Conservation (phyloP, 805 yeast species). For the Teunomyces barrocoloradensis region DNA sequence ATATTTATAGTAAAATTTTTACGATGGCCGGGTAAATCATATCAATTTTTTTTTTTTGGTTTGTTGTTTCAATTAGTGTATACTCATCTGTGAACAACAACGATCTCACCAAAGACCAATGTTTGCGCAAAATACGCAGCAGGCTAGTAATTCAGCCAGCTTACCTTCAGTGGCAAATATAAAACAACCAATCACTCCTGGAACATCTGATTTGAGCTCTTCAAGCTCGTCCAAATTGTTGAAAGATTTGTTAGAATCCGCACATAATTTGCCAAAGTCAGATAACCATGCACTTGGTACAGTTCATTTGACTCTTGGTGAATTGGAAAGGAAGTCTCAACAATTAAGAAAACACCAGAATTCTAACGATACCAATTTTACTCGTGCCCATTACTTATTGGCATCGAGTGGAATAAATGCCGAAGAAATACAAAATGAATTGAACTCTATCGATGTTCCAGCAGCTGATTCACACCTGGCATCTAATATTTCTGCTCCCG, state of each 20-base stretch:
- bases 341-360: slow-evolving; percentile 45
- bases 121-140: not conserved
- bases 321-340: slow-evolving; percentile 67
- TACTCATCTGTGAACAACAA: not conserved
- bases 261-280: slow-evolving; percentile 67
- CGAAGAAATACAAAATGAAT: slow-evolving; percentile 16
- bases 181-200: not conserved
- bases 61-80: not conserved
- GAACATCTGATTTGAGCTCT: slow-evolving; percentile 6
- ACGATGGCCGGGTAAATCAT: slow-evolving; percentile 12
- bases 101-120: not conserved
- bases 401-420: slow-evolving; percentile 77
- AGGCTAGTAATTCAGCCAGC: not conserved
- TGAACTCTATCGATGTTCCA: slow-evolving; percentile 15
- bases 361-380: slow-evolving; percentile 41
- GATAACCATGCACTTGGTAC: slow-evolving; percentile 67
- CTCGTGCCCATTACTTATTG: slow-evolving; percentile 81
- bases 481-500: slow-evolving; percentile 4
- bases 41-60: not conserved
- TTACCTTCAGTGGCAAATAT: not conserved
- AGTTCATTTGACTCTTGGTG: slow-evolving; percentile 75
- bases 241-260: slow-evolving; percentile 73
- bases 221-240: slow-evolving; percentile 31
- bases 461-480: slow-evolving; percentile 6
- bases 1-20: not conserved